Conservation (phyloP, 495 filamentous ascomycete species). For the Entonaema liquescens region DNA sequence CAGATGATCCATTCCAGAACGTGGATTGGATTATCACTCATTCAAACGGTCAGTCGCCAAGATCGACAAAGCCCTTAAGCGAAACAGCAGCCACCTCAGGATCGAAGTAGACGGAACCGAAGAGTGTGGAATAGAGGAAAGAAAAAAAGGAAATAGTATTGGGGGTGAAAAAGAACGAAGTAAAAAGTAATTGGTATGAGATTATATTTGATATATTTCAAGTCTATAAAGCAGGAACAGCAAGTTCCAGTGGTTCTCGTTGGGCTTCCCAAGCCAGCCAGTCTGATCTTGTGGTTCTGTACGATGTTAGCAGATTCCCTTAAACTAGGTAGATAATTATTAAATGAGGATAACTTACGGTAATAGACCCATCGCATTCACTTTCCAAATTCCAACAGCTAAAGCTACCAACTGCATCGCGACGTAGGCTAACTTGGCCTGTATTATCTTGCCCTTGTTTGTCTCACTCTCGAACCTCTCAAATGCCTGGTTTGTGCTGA, state of each 20-base stretch:
- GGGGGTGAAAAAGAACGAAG: background rate
- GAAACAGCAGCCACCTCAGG: slow-evolving; percentile 28
- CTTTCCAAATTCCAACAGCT: slow-evolving; percentile 92
- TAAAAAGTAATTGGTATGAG: background rate
- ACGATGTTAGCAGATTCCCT: slow-evolving; percentile 38
- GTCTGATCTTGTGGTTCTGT: slow-evolving; percentile 89
- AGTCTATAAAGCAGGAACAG: slow-evolving; percentile 63
- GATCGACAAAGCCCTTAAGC: background rate
- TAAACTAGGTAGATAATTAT: background rate
- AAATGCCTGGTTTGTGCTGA: slow-evolving; percentile 81
- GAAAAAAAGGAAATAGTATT: background rate
- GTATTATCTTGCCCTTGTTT: slow-evolving; percentile 73
- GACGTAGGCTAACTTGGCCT: slow-evolving; percentile 87
- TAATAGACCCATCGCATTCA: slow-evolving; percentile 94
- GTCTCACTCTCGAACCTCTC: slow-evolving; percentile 85
- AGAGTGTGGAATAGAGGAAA: background rate
- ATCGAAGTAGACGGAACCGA: slow-evolving; percentile 9
- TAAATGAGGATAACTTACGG: slow-evolving; percentile 67
- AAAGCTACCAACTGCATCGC: slow-evolving; percentile 84
- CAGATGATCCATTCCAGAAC: slow-evolving; percentile 30
- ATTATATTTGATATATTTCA: slow-evolving; percentile 5
- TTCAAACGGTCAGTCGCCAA: background rate
- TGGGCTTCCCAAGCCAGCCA: slow-evolving; percentile 95
- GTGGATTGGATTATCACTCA: slow-evolving; percentile 7
- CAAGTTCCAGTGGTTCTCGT: slow-evolving; percentile 77